phyloP scores from a whole-genome alignment of 805 yeast genomes.

The Candida awuae region DNA sequence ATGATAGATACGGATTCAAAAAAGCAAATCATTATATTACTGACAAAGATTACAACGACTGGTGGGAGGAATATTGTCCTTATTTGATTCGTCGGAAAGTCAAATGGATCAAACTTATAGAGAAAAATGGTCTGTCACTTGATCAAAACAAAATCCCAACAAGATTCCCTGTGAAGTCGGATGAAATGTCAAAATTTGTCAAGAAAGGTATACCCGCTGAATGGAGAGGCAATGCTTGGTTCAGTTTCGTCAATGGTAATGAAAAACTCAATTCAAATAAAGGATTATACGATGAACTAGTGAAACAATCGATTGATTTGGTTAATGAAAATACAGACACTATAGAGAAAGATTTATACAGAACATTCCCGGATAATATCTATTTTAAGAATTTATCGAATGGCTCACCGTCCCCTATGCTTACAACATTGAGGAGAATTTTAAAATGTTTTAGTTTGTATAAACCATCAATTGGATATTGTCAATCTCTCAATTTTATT shows the following conservation, averaged over 20 bases:
- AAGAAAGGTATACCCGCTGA: conserved; percentile 94
- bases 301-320: conserved; percentile 45
- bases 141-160: conserved; percentile 42
- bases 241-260: conserved; percentile 78
- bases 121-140: conserved; percentile 53
- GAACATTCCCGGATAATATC: conserved; percentile 92
- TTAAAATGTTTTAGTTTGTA: conserved; percentile 75
- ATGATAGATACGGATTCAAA: conserved; percentile 84
- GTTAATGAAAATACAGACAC: conserved; percentile 73
- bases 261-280: conserved; percentile 53
- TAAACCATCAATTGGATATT: conserved; percentile 88
- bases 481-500: conserved; percentile 88
- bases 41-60: conserved; percentile 51
- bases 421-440: conserved; percentile 70
- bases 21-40: conserved; percentile 51
- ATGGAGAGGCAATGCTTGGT: conserved; percentile 98
- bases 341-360: conserved; percentile 84
- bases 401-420: conserved; percentile 51
- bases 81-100: conserved; percentile 57
- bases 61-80: conserved; percentile 66
- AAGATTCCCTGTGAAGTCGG: conserved; percentile 71
- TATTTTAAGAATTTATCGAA: conserved; percentile 48
- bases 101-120: conserved; percentile 69
- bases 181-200: conserved; percentile 69
- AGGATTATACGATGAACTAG: conserved; percentile 68